These are phyloP conservation scores for Byssothecium circinans DNA, from an alignment of 2,329 filamentous ascomycete species.

Conservation along the genomic window DNA sequence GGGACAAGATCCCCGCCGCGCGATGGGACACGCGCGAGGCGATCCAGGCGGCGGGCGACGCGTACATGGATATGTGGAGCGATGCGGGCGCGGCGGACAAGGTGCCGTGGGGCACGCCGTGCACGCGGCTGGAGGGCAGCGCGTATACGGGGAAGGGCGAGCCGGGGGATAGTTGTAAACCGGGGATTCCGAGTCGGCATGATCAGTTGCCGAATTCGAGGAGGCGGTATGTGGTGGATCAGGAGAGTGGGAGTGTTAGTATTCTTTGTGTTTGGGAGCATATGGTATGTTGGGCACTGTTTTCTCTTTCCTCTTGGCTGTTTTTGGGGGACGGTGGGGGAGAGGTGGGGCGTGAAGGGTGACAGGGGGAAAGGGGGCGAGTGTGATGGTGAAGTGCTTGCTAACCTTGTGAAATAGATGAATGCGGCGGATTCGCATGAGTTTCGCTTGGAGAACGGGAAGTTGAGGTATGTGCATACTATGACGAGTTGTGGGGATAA, in stretches of 20 bases:
- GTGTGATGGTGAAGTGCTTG: neutral
- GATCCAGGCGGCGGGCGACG: conserved; percentile 23
- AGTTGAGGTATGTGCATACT: conserved; percentile 36
- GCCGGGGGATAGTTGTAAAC: conserved; percentile 21
- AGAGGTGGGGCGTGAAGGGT: neutral
- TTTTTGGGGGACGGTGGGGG: too few relatives aligned
- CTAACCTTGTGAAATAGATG: conserved; percentile 11
- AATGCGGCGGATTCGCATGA: conserved; percentile 28
- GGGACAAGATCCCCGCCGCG: conserved; percentile 13
- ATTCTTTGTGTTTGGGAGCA: conserved; percentile 27
- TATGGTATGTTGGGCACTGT: conserved; percentile 17
- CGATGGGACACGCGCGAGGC: conserved; percentile 12
- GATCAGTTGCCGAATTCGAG: conserved; percentile 14
- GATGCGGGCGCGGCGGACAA: conserved; percentile 14
- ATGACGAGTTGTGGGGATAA: conserved; percentile 28
- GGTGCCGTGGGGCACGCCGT: conserved; percentile 28
- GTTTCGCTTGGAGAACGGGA: conserved; percentile 25
- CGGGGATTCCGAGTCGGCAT: conserved; percentile 21
- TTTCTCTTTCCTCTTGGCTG: neutral
- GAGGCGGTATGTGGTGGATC: conserved; percentile 25
- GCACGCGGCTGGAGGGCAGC: conserved; percentile 19
- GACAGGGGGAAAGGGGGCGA: too few relatives aligned
- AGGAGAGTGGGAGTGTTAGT: conserved; percentile 25
- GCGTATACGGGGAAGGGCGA: conserved; percentile 23
- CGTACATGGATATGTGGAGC: conserved; percentile 26